Evolutionary conservation across 208 protist genomes (phyloP).

Genomic region (Trypanosoma theileri): DNA sequence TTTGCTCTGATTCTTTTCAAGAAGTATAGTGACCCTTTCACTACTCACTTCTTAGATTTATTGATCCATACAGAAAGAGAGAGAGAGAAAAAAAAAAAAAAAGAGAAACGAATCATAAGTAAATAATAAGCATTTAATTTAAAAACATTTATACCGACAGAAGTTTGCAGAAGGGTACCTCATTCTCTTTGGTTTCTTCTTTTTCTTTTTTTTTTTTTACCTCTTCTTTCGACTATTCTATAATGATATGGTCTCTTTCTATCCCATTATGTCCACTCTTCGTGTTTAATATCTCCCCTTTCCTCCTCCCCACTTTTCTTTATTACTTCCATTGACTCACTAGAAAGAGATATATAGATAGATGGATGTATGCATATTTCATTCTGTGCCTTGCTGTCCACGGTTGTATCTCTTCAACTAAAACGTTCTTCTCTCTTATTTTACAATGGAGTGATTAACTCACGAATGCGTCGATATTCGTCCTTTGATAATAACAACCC

Average conservation of each 20-base stretch:
- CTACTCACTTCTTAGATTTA: too few species aligned
- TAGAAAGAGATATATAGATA: background rate
- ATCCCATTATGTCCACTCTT: background rate
- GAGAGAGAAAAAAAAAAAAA: too few species aligned
- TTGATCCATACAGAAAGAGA: too few species aligned
- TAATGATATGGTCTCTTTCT: background rate
- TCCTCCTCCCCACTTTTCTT: background rate
- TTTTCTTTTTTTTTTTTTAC: background rate
- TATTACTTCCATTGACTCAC: background rate
- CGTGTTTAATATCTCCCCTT: background rate
- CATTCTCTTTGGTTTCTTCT: too few species aligned
- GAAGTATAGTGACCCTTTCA: too few species aligned
- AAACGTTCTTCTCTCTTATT: too few species aligned
- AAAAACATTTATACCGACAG: too few species aligned
- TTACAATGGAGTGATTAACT: slow-evolving; percentile 13
- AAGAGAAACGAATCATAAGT: too few species aligned
- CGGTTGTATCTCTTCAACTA: background rate
- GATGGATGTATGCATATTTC: background rate
- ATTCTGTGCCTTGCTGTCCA: background rate
- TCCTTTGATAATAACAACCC: slow-evolving; percentile 17
- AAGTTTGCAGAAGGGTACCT: too few species aligned
- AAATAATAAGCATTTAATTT: too few species aligned
- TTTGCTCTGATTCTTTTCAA: too few species aligned
- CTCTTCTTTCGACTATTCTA: background rate
- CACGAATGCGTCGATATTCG: slow-evolving; percentile 21